phyloP scores from a whole-genome alignment of 2,329 filamentous ascomycete species.

The Dissoconium aciculare region DNA sequence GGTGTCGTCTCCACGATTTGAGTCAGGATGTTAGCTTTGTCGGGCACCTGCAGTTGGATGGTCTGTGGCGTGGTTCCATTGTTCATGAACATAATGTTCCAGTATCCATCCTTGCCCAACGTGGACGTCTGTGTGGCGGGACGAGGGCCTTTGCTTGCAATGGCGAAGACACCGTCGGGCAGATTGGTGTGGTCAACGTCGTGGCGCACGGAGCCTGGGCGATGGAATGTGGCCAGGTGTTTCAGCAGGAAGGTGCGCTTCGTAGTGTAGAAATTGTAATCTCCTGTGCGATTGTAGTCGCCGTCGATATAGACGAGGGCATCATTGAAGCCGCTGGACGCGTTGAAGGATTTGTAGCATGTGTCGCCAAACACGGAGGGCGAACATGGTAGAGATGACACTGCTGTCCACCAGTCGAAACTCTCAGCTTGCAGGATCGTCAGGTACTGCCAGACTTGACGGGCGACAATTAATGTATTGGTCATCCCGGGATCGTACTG shows the following conservation, averaged over 20 bases:
- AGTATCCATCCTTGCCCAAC: not conserved
- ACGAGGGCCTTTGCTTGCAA: not conserved
- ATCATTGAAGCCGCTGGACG: not conserved
- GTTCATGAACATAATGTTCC: slow-evolving; percentile 1
- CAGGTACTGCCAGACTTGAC: slow-evolving; percentile 1
- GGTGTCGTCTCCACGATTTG: not conserved
- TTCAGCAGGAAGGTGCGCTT: not conserved
- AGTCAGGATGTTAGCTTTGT: not conserved
- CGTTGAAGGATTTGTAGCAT: not conserved
- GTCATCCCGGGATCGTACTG: not conserved
- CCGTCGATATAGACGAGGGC: slow-evolving; percentile 1
- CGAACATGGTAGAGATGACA: not conserved
- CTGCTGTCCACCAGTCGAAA: not conserved
- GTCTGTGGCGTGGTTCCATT: not conserved
- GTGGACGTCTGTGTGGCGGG: not conserved
- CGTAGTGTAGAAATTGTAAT: not conserved
- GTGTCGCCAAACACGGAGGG: not conserved
- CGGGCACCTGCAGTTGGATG: not conserved
- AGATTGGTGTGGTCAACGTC: not conserved
- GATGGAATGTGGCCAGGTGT: not conserved
- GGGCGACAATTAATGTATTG: not conserved
- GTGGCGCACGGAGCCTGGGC: slow-evolving; percentile 32
- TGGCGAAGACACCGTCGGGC: not conserved
- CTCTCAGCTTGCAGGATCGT: not conserved
- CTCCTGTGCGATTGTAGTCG: not conserved